phyloP scores from a whole-genome alignment of 108 stramenopile genomes.

The Nitzschia sp. region DNA sequence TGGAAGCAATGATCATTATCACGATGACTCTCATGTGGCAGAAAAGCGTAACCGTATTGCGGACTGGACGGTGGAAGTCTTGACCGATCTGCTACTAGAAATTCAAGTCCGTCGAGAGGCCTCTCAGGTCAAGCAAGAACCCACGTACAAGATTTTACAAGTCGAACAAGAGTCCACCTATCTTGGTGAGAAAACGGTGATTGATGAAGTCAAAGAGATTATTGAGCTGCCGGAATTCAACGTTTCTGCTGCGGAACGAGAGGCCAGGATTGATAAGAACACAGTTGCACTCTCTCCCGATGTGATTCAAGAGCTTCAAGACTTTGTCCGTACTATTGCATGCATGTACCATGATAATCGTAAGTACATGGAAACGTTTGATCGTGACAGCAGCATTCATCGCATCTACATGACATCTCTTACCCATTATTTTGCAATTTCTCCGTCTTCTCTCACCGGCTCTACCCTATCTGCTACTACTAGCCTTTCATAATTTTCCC shows the following conservation, averaged over 20 bases:
- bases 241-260: constrained; percentile 8
- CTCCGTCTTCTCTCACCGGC: neutral
- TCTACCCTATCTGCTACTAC: neutral
- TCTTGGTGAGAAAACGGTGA: constrained; percentile 8
- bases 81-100: neutral
- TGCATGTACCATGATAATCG: constrained; percentile 25
- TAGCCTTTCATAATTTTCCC: constrained; percentile 30
- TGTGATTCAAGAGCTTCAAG: constrained; percentile 15
- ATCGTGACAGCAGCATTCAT: too few relatives aligned
- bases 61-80: constrained; percentile 14
- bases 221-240: constrained; percentile 37
- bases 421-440: neutral
- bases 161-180: neutral
- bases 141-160: neutral
- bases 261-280: neutral
- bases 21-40: neutral
- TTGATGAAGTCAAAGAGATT: constrained; percentile 45
- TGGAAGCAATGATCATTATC: neutral
- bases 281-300: constrained; percentile 3
- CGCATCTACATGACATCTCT: neutral
- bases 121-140: neutral
- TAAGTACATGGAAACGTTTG: too few relatives aligned
- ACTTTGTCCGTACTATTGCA: constrained; percentile 29
- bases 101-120: constrained; percentile 18
- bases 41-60: constrained; percentile 12